Conservation (phyloP, 352 stramenopile species). For the Globisporangium canariense region DNA sequence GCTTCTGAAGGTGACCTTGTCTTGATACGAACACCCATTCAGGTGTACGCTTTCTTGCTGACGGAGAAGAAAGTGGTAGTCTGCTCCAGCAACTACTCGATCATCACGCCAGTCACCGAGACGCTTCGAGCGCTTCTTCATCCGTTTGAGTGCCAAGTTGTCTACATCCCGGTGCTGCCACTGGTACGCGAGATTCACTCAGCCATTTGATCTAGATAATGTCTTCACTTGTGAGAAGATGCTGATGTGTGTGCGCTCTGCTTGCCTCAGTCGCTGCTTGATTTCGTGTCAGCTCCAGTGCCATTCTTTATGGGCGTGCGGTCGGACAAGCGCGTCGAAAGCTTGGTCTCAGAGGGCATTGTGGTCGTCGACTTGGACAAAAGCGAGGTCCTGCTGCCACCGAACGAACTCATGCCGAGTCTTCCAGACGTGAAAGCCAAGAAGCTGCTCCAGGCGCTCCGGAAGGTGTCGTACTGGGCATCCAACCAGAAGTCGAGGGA, state of each 20-base stretch:
- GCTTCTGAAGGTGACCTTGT: background rate
- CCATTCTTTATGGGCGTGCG: conserved; percentile 78
- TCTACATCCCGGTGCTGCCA: conserved; percentile 74
- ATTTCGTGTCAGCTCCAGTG: conserved; percentile 71
- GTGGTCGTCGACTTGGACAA: conserved; percentile 68
- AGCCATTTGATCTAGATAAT: background rate
- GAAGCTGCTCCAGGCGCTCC: conserved; percentile 53
- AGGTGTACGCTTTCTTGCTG: conserved; percentile 54
- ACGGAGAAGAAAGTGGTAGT: conserved; percentile 74
- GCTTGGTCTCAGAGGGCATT: conserved; percentile 48
- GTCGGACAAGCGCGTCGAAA: conserved; percentile 35
- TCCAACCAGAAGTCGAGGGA: conserved; percentile 27
- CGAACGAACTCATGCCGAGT: conserved; percentile 38
- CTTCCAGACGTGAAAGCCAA: conserved; percentile 55
- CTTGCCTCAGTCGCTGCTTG: conserved; percentile 40
- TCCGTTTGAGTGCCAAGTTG: conserved; percentile 68
- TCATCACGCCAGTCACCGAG: conserved; percentile 62
- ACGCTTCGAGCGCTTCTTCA: conserved; percentile 58
- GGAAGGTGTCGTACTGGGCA: conserved; percentile 45
- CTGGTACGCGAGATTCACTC: conserved; percentile 27
- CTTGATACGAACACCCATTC: background rate
- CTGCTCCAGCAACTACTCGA: conserved; percentile 44
- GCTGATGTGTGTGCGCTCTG: background rate
- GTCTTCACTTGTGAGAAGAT: background rate
- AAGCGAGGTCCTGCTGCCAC: conserved; percentile 51